Evolutionary conservation across 345 rosid species (phyloP).

Genomic region (Brassica incana): DNA sequence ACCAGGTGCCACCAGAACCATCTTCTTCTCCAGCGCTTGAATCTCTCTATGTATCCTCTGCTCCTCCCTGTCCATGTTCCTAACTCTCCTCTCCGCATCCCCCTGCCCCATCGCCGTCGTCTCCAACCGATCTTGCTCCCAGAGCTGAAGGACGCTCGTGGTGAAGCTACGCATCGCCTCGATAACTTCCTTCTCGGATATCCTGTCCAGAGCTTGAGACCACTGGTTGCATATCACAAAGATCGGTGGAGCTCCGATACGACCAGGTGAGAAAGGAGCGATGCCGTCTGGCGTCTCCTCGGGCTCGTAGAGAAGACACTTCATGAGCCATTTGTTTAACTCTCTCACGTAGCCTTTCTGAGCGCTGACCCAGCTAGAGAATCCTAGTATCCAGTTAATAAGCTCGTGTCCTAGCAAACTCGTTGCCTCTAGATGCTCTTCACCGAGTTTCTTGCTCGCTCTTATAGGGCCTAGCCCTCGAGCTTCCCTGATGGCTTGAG

Average conservation of each 20-base stretch:
- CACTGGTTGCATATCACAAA: conserved; percentile 96
- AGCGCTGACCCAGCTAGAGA: conserved; percentile 75
- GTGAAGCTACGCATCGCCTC: conserved; percentile 70
- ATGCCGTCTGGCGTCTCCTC: conserved; percentile 87
- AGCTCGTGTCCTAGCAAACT: conserved; percentile 76
- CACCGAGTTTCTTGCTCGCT: conserved; percentile 61
- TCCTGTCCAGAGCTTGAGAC: conserved; percentile 74
- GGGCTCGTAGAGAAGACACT: conserved; percentile 82
- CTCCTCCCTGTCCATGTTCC: conserved; percentile 72
- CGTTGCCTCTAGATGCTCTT: conserved; percentile 67
- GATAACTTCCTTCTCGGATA: conserved; percentile 88
- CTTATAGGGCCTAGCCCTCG: conserved; percentile 58
- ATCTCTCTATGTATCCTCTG: conserved; percentile 84
- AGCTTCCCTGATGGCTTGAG: conserved; percentile 71
- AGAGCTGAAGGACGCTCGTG: conserved; percentile 61
- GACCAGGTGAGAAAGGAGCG: conserved; percentile 90
- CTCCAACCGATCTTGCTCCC: conserved; percentile 75
- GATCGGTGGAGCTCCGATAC: conserved; percentile 88
- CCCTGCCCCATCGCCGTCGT: conserved; percentile 55
- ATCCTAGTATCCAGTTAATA: conserved; percentile 67
- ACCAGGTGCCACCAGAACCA: conserved; percentile 46
- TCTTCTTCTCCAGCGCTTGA: conserved; percentile 86
- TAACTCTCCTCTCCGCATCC: conserved; percentile 64
- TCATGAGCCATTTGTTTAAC: conserved; percentile 81
- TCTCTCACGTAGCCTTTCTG: conserved; percentile 78